phyloP scores from a whole-genome alignment of 2,329 filamentous ascomycete species.

The Aspergillus awamori region DNA sequence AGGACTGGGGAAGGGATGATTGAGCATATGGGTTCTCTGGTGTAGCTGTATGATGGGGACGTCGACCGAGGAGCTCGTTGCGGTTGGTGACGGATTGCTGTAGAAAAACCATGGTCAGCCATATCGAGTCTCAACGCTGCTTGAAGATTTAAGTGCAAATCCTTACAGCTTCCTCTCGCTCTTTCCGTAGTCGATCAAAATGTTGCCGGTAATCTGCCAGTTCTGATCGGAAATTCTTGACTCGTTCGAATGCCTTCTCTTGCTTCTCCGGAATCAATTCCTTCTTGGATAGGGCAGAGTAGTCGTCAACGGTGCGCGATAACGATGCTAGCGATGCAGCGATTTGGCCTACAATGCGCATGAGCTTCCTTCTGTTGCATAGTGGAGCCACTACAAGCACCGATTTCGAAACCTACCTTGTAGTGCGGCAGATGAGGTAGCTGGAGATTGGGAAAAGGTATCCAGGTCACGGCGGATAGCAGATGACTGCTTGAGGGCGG shows the following conservation, averaged over 20 bases:
- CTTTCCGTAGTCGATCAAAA: constrained; percentile 75
- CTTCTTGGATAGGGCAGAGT: constrained; percentile 79
- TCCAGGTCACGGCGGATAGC: constrained; percentile 77
- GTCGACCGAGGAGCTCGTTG: constrained; percentile 79
- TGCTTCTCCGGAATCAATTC: constrained; percentile 91
- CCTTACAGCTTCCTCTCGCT: constrained; percentile 71
- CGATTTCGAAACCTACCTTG: constrained; percentile 49
- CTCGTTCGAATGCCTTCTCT: constrained; percentile 82
- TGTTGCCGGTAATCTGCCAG: constrained; percentile 76
- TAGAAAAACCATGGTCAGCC: constrained; percentile 1
- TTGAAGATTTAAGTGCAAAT: too few relatives aligned
- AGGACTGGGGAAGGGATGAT: constrained; percentile 48
- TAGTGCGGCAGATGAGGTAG: constrained; percentile 62
- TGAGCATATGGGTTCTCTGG: constrained; percentile 93
- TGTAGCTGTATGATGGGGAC: constrained; percentile 75
- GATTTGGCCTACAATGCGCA: constrained; percentile 60
- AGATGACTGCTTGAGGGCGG: constrained; percentile 80
- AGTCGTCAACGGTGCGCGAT: constrained; percentile 88
- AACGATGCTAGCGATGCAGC: constrained; percentile 80
- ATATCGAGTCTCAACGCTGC: not conserved
- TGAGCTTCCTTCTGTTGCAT: not conserved
- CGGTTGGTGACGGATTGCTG: constrained; percentile 68
- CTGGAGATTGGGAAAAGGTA: constrained; percentile 63
- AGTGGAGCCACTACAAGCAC: not conserved
- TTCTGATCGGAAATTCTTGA: constrained; percentile 83